Conservation (phyloP, 768 basidiomycete genomes). For the Solioccasus polychromus region DNA sequence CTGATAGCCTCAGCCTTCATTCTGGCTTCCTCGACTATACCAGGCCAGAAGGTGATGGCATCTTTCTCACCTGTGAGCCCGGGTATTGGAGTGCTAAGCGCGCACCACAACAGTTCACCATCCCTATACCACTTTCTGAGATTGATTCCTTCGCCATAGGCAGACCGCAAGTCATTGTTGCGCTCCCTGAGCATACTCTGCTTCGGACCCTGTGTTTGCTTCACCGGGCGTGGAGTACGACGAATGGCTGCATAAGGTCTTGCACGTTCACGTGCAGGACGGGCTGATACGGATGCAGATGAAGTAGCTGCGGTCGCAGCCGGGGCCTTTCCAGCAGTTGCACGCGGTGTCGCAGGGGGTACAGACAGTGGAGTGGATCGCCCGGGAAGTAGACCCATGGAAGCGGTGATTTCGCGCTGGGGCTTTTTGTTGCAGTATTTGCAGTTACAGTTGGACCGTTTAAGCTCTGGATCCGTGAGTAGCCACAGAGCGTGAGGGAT, state of each 20-base stretch:
- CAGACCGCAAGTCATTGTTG: conserved; percentile 59
- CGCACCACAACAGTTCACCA: conserved; percentile 72
- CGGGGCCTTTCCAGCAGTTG: conserved; percentile 12
- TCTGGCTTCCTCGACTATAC: conserved; percentile 55
- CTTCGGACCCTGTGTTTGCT: conserved; percentile 37
- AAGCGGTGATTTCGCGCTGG: conserved; percentile 66
- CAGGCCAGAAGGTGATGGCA: conserved; percentile 73
- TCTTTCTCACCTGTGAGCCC: conserved; percentile 37
- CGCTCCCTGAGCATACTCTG: conserved; percentile 59
- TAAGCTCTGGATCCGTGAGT: conserved; percentile 47
- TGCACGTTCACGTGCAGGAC: conserved; percentile 20
- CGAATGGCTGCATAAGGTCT: conserved; percentile 44
- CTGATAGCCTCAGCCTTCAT: conserved; percentile 45
- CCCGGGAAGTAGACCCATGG: conserved; percentile 45
- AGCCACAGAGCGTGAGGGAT: conserved; percentile 84
- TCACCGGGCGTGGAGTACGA: conserved; percentile 34
- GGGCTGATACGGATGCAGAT: conserved; percentile 7
- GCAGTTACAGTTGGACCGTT: conserved; percentile 58
- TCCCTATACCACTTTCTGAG: conserved; percentile 62
- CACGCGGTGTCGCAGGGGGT: conserved; percentile 22
- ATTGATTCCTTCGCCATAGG: conserved; percentile 44
- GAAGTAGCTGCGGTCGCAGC: conserved; percentile 17
- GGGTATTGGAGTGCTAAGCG: conserved; percentile 48
- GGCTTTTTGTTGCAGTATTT: conserved; percentile 74
- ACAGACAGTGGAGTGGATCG: conserved; percentile 32